Percentiles rank a stretch among this genome's conserved stretches.
phyloP scores from a whole-genome alignment of 164 flowering plant species.

The Nelumbo lutea region DNA sequence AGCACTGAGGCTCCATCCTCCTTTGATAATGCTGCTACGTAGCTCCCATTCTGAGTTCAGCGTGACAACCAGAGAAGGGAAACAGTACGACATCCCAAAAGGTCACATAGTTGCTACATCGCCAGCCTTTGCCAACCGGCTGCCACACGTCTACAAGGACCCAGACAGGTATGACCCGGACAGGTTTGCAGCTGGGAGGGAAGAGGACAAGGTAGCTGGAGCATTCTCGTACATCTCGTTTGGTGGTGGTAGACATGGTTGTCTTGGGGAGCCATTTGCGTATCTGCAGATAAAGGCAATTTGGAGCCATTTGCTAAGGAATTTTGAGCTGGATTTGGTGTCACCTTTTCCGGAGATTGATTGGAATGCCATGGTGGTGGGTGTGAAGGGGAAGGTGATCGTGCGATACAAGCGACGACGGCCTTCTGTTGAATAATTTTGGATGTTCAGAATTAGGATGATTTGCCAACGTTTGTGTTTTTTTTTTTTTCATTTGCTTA shows the following conservation, averaged over 20 bases:
- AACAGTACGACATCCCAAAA: constrained; percentile 84
- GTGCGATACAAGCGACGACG: constrained; percentile 82
- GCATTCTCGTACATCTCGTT: constrained; percentile 90
- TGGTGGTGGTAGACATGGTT: constrained; percentile 96
- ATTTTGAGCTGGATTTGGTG: constrained; percentile 74
- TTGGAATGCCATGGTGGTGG: constrained; percentile 99
- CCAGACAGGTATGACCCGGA: constrained; percentile 88
- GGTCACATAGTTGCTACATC: constrained; percentile 96
- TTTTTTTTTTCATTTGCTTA: no score
- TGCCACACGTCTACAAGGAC: constrained; percentile 63
- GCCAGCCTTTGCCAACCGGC: constrained; percentile 91
- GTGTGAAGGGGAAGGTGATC: constrained; percentile 93
- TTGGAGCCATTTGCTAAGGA: constrained; percentile 88
- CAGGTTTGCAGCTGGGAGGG: constrained; percentile 76
- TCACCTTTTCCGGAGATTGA: constrained; percentile 94
- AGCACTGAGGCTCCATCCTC: constrained; percentile 95
- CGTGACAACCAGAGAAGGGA: constrained; percentile 77
- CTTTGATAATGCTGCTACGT: constrained; percentile 78
- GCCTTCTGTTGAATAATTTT: constrained; percentile 26
- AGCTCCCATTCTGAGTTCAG: constrained; percentile 79
- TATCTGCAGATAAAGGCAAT: constrained; percentile 92
- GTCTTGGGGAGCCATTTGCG: constrained; percentile 93
- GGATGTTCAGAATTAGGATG: no score
- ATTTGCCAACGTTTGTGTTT: no score
- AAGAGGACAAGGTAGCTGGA: constrained; percentile 91